phyloP scores from a whole-genome alignment of 2,329 filamentous ascomycete species.

The Penicillium sp. region DNA sequence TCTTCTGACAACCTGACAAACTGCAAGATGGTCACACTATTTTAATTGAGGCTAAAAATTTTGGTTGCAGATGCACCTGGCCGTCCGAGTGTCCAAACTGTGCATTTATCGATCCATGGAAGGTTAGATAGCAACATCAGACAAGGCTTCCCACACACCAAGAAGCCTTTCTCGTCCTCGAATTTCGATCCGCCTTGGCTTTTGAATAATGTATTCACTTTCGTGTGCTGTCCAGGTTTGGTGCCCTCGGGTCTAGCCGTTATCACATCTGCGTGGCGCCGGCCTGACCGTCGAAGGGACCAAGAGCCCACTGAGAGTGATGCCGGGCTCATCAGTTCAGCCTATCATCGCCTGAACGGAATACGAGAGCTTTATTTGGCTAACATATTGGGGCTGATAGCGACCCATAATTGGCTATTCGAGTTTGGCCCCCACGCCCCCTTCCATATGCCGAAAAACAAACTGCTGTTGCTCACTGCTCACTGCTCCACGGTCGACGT shows the following conservation, averaged over 20 bases:
- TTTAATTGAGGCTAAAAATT: not conserved
- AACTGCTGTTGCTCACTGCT: not conserved
- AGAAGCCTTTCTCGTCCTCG: too few relatives aligned
- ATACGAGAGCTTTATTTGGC: slow-evolving; percentile 1
- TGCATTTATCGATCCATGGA: too few relatives aligned
- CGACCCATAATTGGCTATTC: not conserved
- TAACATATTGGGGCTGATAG: not conserved
- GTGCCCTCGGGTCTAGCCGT: not conserved
- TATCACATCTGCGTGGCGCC: not conserved
- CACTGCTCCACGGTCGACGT: too few relatives aligned
- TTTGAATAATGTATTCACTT: not conserved
- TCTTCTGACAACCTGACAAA: not conserved
- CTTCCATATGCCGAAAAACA: not conserved
- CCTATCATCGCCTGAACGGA: not conserved
- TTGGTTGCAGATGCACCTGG: not conserved
- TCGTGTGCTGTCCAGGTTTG: not conserved
- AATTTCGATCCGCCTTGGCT: too few relatives aligned
- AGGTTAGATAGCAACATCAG: too few relatives aligned
- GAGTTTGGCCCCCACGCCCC: not conserved
- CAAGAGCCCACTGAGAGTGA: not conserved
- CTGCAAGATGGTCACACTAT: not conserved
- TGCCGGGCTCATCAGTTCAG: not conserved
- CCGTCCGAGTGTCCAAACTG: not conserved
- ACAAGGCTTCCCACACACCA: too few relatives aligned
- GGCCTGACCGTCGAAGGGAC: not conserved